Percentiles rank a stretch among this genome's conserved stretches.
Conservation (phyloP, 139 green algal species). For the Coelastrella sp. region DNA sequence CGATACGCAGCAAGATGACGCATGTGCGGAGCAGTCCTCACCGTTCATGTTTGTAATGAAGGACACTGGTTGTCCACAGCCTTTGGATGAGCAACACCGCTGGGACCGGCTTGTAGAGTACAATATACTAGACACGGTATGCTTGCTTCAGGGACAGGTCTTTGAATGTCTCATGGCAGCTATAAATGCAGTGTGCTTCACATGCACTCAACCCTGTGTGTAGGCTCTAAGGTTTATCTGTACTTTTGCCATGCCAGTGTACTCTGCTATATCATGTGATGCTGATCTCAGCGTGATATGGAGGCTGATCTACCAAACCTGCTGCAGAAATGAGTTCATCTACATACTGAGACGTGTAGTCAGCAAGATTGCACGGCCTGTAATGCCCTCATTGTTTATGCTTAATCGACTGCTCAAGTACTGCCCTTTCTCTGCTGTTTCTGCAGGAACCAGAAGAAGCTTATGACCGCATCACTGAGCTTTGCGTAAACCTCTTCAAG, state of each 20-base stretch:
- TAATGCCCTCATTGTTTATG: no score
- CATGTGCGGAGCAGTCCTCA: background rate
- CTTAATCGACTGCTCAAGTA: no score
- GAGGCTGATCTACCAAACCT: no score
- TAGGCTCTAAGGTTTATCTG: no score
- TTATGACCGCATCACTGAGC: slow-evolving; percentile 47
- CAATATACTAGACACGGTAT: slow-evolving; percentile 52
- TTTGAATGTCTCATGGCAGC: background rate
- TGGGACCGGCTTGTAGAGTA: slow-evolving; percentile 14
- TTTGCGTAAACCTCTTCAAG: slow-evolving; percentile 49
- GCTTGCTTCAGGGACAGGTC: no score
- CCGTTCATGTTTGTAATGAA: slow-evolving; percentile 25
- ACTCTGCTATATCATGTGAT: no score
- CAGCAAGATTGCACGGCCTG: no score
- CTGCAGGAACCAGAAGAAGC: slow-evolving; percentile 52
- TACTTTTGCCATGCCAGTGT: no score
- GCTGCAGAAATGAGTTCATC: no score
- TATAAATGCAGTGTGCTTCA: background rate
- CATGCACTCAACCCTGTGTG: background rate
- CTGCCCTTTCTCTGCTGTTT: background rate
- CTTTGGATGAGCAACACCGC: slow-evolving; percentile 37
- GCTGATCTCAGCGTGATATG: no score
- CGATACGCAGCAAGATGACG: no score
- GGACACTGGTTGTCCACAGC: background rate
- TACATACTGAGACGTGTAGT: no score